Evolutionary conservation across 2,329 filamentous ascomycete genomes (phyloP).

Genomic region (Diaporthe australafricana): DNA sequence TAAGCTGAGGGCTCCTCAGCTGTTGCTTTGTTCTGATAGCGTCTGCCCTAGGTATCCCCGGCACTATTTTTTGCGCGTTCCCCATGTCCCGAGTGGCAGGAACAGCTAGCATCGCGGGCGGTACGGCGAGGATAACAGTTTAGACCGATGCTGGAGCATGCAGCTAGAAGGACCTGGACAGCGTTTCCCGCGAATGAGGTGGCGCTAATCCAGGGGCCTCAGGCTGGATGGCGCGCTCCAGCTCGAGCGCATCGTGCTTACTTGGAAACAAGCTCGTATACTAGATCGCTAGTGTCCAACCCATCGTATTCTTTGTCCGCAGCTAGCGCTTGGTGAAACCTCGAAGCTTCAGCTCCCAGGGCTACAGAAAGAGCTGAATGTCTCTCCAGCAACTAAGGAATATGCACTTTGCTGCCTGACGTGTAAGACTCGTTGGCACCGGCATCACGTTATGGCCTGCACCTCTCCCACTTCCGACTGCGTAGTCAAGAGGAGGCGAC

Average conservation of each 20-base stretch:
- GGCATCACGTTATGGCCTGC: too few relatives aligned
- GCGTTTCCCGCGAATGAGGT: neutral
- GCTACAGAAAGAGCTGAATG: too few relatives aligned
- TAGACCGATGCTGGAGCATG: neutral
- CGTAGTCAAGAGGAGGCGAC: too few relatives aligned
- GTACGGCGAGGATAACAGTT: neutral
- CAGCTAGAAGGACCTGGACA: conserved; percentile 17
- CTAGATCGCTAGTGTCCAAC: neutral
- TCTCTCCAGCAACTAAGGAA: too few relatives aligned
- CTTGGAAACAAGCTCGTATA: neutral
- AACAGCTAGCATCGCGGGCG: neutral
- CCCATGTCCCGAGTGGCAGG: conserved; percentile 7
- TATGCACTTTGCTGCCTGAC: too few relatives aligned
- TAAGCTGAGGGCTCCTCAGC: too few relatives aligned
- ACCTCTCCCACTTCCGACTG: too few relatives aligned
- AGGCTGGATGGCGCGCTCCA: neutral
- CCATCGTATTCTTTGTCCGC: neutral
- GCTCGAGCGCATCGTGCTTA: neutral
- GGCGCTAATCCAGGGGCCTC: neutral
- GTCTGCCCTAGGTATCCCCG: too few relatives aligned
- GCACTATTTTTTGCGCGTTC: neutral
- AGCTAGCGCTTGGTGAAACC: neutral
- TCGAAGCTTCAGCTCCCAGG: neutral
- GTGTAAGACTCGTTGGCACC: too few relatives aligned
- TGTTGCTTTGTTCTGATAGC: too few relatives aligned